Evolutionary conservation across 805 yeast genomes (phyloP).

Genomic region (Tetrapisispora phaffii): DNA sequence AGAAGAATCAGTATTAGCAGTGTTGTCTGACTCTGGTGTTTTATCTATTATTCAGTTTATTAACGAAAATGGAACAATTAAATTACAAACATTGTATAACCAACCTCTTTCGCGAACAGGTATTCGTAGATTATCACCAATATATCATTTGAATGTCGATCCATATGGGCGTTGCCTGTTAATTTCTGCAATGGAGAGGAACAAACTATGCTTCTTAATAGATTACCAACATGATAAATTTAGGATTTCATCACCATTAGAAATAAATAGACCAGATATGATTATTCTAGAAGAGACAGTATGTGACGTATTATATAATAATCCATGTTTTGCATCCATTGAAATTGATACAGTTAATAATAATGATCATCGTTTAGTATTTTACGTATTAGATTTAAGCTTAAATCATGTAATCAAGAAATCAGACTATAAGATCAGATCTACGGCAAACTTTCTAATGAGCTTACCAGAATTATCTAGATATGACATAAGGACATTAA

Average conservation of each 20-base stretch:
- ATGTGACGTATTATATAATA: conserved; percentile 68
- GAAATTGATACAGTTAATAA: conserved; percentile 47
- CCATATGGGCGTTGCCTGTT: conserved; percentile 61
- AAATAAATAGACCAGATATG: conserved; percentile 42
- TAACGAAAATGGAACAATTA: conserved; percentile 30
- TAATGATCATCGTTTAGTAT: conserved; percentile 37
- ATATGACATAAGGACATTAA: conserved; percentile 13
- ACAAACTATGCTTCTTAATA: conserved; percentile 60
- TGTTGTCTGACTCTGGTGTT: conserved; percentile 76
- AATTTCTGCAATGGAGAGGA: conserved; percentile 63
- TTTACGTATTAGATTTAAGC: conserved; percentile 80
- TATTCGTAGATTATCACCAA: conserved; percentile 64
- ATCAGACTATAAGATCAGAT: conserved; percentile 30
- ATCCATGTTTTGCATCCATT: conserved; percentile 75
- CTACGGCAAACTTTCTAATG: conserved; percentile 43
- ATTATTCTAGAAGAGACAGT: conserved; percentile 48
- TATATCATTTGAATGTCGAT: conserved; percentile 60
- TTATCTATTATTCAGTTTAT: conserved; percentile 32
- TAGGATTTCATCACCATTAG: conserved; percentile 63
- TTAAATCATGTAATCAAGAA: conserved; percentile 61
- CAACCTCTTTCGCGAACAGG: conserved; percentile 72
- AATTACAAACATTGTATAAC: conserved; percentile 37
- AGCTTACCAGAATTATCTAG: conserved; percentile 46
- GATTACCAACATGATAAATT: conserved; percentile 41
- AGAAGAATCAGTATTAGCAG: conserved; percentile 45